Evolutionary conservation across 106 monocot species (phyloP), one percentile per base, ranked within the genome.

Genomic region (Amphibolis antarctica): DNA sequence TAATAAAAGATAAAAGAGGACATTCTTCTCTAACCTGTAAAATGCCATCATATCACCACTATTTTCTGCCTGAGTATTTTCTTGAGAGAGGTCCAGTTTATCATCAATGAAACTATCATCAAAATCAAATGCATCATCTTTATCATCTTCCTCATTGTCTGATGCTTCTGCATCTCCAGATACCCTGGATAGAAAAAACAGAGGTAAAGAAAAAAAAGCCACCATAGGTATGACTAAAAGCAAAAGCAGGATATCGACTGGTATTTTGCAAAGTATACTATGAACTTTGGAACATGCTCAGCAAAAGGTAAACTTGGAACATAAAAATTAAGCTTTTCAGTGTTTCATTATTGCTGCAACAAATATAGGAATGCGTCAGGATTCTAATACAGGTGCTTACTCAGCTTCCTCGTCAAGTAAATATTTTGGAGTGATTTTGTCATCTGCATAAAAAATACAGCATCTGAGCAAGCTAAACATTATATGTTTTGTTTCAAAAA

Each of bases 391-490:
- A 52, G 20, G 22, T 5, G 50, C 92, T 76, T 91, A 98, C 96
- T 87, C 90, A 22, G 84, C 96, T 91, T 98, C 94, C 49, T 81
- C 96, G 28, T 98, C 96, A 75, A 98, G 72, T 64, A 90, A 84
- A 44, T 45, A 29, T 24, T 66, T 68, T 15, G 25, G 29, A 70
- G 13, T 1, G 44, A 14, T 12, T 42, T 45, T 63, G 62, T 44
- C 23, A 63, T 15, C 62, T 63, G 62, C 62, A 63, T 10, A 60
- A 28, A 17, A 28, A 60, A 60, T 27, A 25, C 14, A 55, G 25
- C 7, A 4, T 26, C 25, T 55, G 13, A 55, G 20, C 12, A 25
- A 55, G 26, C 55, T 25, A 55, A 26, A 24, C 25, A 4, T 13
- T 25, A 55, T 3, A 55, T 25, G 25, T 27, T 55, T 28, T 25